phyloP scores from a whole-genome alignment of 139 green algal genomes.

The Spirogloea muscicola region DNA sequence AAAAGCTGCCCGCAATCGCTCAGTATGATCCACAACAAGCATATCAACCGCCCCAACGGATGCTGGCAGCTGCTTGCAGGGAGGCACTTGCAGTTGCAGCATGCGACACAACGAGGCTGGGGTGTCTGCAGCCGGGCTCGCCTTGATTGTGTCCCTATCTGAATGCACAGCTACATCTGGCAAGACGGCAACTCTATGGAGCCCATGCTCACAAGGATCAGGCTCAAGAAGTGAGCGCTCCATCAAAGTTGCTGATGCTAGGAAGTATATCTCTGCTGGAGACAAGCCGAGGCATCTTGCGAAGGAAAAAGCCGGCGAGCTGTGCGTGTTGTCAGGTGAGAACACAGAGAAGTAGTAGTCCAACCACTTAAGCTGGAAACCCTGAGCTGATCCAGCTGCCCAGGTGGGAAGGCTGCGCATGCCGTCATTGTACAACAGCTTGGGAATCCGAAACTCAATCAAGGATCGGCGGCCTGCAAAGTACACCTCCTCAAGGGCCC shows the following conservation, averaged over 20 bases:
- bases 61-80: no score
- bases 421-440: conserved; percentile 46
- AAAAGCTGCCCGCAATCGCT: no score
- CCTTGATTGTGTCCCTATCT: no score
- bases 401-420: conserved; percentile 32
- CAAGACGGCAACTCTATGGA: no score
- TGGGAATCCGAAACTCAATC: conserved; percentile 42
- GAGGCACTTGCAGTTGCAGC: no score
- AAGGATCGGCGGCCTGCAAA: conserved; percentile 1
- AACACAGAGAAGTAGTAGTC: conserved; percentile 45
- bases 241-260: conserved; percentile 30
- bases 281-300: conserved; percentile 28
- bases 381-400: conserved; percentile 11
- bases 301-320: conserved; percentile 35
- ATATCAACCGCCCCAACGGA: no score
- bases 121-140: no score
- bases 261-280: conserved; percentile 19
- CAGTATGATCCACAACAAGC: no score
- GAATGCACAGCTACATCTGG: no score
- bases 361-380: conserved; percentile 42
- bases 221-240: conserved; percentile 39
- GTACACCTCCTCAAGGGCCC: conserved; percentile 30
- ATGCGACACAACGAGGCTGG: no score
- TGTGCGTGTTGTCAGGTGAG: conserved; percentile 43
- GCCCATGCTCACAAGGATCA: no score